Evolutionary conservation across 306 rosid genomes (phyloP).

Genomic region (Prunus padus): DNA sequence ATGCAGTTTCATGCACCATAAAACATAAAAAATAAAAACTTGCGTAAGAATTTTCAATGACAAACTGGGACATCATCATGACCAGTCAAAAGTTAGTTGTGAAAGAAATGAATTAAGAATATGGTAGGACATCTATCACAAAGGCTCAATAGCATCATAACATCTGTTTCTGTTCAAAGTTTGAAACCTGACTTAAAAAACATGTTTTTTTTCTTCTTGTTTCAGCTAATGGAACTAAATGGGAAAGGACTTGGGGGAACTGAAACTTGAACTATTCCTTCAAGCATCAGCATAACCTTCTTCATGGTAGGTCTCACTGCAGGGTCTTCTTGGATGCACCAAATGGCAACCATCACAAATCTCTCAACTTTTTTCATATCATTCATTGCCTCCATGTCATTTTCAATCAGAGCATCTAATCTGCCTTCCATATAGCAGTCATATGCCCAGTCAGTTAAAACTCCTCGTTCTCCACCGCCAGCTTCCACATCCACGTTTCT

Average conservation of each 20-base stretch:
- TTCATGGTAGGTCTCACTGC: slow-evolving; percentile 24
- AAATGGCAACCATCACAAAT: slow-evolving; percentile 31
- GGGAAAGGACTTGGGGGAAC: slow-evolving; percentile 29
- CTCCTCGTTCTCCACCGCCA: not conserved
- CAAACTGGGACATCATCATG: too few relatives aligned
- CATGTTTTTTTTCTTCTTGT: too few relatives aligned
- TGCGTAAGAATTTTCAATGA: too few relatives aligned
- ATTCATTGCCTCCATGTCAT: slow-evolving; percentile 17
- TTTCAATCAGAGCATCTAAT: slow-evolving; percentile 13
- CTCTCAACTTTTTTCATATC: slow-evolving; percentile 26
- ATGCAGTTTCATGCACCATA: too few relatives aligned
- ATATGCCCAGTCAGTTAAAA: slow-evolving; percentile 33
- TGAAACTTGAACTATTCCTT: slow-evolving; percentile 24
- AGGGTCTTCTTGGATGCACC: slow-evolving; percentile 17
- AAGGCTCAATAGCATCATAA: too few relatives aligned
- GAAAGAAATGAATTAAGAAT: too few relatives aligned
- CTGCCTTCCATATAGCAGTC: slow-evolving; percentile 10
- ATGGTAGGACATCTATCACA: too few relatives aligned
- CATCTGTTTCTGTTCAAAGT: too few relatives aligned
- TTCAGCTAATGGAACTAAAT: not conserved
- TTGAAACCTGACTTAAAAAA: too few relatives aligned
- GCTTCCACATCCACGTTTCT: slow-evolving; percentile 1
- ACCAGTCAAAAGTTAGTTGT: too few relatives aligned
- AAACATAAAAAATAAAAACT: too few relatives aligned
- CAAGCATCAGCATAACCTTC: slow-evolving; percentile 29